These are phyloP conservation scores for Coniochaeta sp. DNA, from an alignment of 2,329 filamentous ascomycete genomes.

Conservation along the genomic window DNA sequence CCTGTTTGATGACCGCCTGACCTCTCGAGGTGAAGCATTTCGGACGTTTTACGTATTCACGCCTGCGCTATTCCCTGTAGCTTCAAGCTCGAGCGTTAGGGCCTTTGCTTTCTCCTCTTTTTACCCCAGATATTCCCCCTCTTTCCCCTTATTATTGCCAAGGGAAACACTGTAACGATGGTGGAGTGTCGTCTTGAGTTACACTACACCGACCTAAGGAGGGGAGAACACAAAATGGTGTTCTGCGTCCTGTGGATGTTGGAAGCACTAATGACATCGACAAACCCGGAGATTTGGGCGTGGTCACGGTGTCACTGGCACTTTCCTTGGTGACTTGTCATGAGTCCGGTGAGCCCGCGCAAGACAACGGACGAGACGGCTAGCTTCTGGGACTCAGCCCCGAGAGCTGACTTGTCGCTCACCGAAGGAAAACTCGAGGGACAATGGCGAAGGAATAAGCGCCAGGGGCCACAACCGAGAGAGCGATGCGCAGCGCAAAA, in stretches of 20 bases:
- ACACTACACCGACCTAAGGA: background rate
- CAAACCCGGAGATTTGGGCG: background rate
- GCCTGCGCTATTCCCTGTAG: background rate
- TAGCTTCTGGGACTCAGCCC: background rate
- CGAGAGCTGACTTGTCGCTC: background rate
- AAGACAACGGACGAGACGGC: background rate
- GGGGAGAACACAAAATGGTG: background rate
- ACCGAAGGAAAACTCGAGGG: background rate
- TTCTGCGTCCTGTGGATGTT: background rate
- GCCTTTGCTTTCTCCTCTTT: background rate
- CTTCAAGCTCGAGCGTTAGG: background rate
- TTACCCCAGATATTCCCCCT: background rate
- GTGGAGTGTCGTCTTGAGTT: background rate
- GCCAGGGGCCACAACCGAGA: background rate
- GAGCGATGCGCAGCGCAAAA: background rate
- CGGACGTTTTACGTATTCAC: constrained; percentile 1
- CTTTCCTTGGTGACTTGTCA: background rate
- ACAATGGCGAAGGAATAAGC: background rate
- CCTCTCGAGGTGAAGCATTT: background rate
- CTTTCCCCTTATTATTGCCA: background rate
- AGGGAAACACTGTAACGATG: background rate
- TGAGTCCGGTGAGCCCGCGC: background rate
- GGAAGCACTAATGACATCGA: background rate
- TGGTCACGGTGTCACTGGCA: no score
- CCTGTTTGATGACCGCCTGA: constrained; percentile 1